Conservation (phyloP, 2,329 filamentous ascomycete species). For the Sporothrix variecibatus region DNA sequence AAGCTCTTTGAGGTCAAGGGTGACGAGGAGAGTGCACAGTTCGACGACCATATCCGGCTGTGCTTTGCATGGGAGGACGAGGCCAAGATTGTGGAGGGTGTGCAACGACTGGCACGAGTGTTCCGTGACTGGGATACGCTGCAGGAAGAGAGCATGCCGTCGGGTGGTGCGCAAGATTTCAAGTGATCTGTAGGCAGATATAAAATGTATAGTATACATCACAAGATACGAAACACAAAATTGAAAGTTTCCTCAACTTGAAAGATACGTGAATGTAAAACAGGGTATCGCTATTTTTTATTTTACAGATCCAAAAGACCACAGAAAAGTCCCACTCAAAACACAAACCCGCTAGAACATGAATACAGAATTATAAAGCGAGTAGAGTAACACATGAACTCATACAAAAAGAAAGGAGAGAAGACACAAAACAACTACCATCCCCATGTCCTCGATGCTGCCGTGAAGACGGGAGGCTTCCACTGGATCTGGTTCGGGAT, state of each 20-base stretch:
- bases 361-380: background rate
- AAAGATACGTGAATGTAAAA: constrained; percentile 1
- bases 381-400: background rate
- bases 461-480: constrained; percentile 95
- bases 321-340: background rate
- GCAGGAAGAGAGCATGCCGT: background rate
- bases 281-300: constrained; percentile 19
- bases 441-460: constrained; percentile 88
- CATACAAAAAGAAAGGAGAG: background rate
- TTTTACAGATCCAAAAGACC: constrained; percentile 6
- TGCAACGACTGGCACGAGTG: constrained; percentile 47
- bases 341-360: background rate
- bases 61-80: constrained; percentile 75
- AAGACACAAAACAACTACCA: constrained; percentile 60
- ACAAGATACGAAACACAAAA: background rate
- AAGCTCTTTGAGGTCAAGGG: constrained; percentile 68
- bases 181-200: constrained; percentile 22
- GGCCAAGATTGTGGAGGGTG: constrained; percentile 64
- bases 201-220: background rate
- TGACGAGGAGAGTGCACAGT: constrained; percentile 54
- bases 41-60: constrained; percentile 63
- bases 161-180: background rate
- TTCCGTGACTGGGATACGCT: constrained; percentile 30
- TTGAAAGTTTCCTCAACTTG: background rate
- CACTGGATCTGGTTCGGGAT: constrained; percentile 80